Base-by-base conservation (phyloP, 306 rosid genomes). In the Quercus berberidifolia region DNA sequence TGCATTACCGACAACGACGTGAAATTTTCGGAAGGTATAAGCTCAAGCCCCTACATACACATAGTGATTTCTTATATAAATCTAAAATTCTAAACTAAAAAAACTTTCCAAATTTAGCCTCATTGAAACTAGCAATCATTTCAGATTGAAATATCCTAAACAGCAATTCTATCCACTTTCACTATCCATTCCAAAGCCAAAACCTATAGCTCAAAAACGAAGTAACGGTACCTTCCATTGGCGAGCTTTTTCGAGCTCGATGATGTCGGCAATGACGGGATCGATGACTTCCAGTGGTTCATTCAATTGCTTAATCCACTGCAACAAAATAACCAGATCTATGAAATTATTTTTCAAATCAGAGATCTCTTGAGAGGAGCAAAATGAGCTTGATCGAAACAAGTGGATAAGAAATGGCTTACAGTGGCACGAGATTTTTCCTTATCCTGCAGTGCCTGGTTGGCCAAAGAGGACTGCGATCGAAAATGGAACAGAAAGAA, bases 291-390 rank as follows among this genome's bases (percentile, higher is more conserved):
- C 94, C 41, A 94, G 87, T 55, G 96, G 92, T 23, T 83, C 98
- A 70, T 94, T 94, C 74, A 94, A 90, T 79, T 94, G 96, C 74
- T 89, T 87, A 78, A 91, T 86, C 98, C 97, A 92, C 98, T 94
- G 85, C 52, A 68, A 83, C 20, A 25, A 74, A 20, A 23, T 21
- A 69, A 64, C n/a, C 46, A 31, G 21, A 64, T 64, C 70, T 31
- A 64, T 70, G 19, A 33, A 69, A 49, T 3, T n/a, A 71, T 58
- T 55, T 18, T 55, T 55, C 17, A 60, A 74, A 62, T 69, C 58
- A 62, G 3, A 62, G 4, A 13, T 4, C 25, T 1, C 46, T 38
- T 2, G 3, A 38, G 46, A 38, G 46, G 46, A 38, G 46, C 46
- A 25, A 46, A 15, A 14, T 14, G 76, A 77, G 21, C 28, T 14